Conservation (phyloP, 495 filamentous ascomycete genomes). For the Penicillium simplicissimum region DNA sequence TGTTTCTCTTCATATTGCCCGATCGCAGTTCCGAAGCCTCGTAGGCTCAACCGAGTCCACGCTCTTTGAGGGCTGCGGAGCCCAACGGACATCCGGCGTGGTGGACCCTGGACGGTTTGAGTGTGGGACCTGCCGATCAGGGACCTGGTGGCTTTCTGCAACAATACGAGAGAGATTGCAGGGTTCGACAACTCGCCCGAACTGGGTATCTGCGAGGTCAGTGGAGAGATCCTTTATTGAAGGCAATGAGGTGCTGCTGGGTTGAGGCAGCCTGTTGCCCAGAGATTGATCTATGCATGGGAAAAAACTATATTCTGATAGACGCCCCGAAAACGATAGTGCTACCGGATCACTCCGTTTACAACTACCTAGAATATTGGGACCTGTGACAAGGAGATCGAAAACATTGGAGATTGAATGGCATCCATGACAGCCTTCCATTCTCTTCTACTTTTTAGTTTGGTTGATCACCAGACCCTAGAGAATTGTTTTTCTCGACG, state of each 20-base stretch:
- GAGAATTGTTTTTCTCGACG: too few species aligned
- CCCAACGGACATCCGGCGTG: neutral
- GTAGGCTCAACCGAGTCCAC: neutral
- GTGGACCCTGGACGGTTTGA: neutral
- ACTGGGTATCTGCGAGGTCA: neutral
- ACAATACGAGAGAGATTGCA: neutral
- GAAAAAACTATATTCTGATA: too few species aligned
- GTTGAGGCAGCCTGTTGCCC: neutral
- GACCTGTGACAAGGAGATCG: too few species aligned
- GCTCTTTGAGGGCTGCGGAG: neutral
- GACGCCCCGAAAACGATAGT: too few species aligned
- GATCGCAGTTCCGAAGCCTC: neutral
- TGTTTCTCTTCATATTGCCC: neutral
- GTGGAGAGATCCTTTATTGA: neutral
- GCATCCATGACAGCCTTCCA: too few species aligned
- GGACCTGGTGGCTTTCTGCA: neutral
- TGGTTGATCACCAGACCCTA: too few species aligned
- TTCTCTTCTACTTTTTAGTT: too few species aligned
- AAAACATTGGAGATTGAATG: too few species aligned
- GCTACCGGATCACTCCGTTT: too few species aligned
- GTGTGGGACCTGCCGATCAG: neutral
- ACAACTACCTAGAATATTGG: too few species aligned
- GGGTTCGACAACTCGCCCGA: neutral
- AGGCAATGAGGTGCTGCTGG: neutral
- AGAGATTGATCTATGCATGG: too few species aligned